Evolutionary conservation across 2,329 filamentous ascomycete genomes (phyloP).

Genomic region (Phialophora chinensis): DNA sequence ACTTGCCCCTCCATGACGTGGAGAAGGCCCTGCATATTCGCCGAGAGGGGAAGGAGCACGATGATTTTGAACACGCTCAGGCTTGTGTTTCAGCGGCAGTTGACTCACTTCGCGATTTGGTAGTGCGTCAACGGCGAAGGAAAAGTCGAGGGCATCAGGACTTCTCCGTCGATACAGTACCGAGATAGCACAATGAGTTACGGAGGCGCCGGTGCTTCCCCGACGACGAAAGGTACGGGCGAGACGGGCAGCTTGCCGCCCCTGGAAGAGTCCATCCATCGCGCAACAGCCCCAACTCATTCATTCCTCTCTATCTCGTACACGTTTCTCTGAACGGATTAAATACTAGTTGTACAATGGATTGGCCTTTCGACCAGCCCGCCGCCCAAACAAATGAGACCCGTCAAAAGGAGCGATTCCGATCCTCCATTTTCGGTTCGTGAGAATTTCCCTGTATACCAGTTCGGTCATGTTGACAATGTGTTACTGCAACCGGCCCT

Average conservation of each 20-base stretch:
- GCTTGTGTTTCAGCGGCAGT: conserved; percentile 6
- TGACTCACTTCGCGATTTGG: not conserved
- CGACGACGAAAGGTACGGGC: not conserved
- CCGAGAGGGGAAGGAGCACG: not conserved
- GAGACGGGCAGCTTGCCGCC: not conserved
- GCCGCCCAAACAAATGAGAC: conserved; percentile 26
- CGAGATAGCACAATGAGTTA: not conserved
- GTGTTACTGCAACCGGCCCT: not conserved
- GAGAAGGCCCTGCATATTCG: not conserved
- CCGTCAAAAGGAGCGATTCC: conserved; percentile 12
- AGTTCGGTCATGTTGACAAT: conserved; percentile 13
- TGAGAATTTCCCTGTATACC: conserved; percentile 6
- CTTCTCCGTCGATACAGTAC: not conserved
- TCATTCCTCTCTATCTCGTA: not conserved
- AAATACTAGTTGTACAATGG: conserved; percentile 21
- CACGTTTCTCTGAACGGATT: not conserved
- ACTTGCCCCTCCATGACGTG: conserved; percentile 14
- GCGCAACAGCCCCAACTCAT: not conserved
- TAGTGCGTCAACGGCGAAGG: not conserved
- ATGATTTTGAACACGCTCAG: not conserved
- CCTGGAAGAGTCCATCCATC: not conserved
- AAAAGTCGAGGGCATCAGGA: conserved; percentile 4
- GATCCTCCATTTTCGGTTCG: conserved; percentile 7
- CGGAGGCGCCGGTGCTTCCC: conserved; percentile 5
- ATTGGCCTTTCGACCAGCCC: conserved; percentile 20